Evolutionary conservation across 352 stramenopile species (phyloP).

Genomic region (Phytopythium chamaehyphon): DNA sequence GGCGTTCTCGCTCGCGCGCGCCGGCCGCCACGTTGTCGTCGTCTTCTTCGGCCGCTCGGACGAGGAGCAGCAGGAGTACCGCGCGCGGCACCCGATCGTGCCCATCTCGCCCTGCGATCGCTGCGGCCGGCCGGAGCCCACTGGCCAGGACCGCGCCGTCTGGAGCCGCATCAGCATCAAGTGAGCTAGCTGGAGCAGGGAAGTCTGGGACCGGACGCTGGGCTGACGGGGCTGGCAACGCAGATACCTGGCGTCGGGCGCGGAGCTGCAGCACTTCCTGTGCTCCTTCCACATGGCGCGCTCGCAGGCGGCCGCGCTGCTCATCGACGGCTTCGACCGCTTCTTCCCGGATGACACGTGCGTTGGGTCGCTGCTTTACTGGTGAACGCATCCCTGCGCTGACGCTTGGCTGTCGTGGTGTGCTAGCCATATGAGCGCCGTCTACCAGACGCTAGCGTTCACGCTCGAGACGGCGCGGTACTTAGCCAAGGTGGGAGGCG

Average conservation of each 20-base stretch:
- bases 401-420: not conserved
- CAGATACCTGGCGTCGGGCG: slow-evolving; percentile 38
- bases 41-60: slow-evolving; percentile 32
- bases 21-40: slow-evolving; percentile 41
- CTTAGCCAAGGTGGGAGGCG: slow-evolving; percentile 35
- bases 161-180: slow-evolving; percentile 66
- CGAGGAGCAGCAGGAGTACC: slow-evolving; percentile 12
- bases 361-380: not conserved
- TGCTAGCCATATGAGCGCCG: slow-evolving; percentile 28
- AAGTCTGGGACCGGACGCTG: no score
- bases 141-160: slow-evolving; percentile 35
- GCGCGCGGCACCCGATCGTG: slow-evolving; percentile 22
- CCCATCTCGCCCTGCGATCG: slow-evolving; percentile 33
- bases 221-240: no score
- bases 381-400: not conserved
- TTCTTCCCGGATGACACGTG: slow-evolving; percentile 46
- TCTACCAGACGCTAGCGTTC: slow-evolving; percentile 61
- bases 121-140: slow-evolving; percentile 41
- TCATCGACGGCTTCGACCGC: slow-evolving; percentile 52
- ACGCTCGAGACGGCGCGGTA: slow-evolving; percentile 45
- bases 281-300: slow-evolving; percentile 54
- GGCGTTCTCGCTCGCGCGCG: slow-evolving; percentile 48
- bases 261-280: slow-evolving; percentile 55
- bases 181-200: slow-evolving; percentile 10
- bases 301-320: slow-evolving; percentile 39